Evolutionary conservation across 495 filamentous ascomycete genomes (phyloP).

Genomic region (Talaromyces ruber): DNA sequence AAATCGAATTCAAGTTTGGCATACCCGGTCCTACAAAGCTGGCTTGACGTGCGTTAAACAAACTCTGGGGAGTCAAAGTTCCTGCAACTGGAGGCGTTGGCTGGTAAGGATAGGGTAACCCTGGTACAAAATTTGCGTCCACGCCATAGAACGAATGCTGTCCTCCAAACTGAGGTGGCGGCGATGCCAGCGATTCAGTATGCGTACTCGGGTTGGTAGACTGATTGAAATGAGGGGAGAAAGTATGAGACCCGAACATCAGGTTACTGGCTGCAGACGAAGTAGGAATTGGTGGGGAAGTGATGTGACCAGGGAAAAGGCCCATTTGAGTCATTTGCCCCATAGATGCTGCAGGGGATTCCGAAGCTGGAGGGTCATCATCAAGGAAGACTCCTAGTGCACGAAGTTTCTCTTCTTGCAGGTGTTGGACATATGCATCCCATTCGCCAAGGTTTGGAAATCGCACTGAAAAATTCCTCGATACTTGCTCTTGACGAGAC

Average conservation of each 20-base stretch:
- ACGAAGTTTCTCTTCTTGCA: conserved; percentile 84
- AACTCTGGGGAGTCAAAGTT: conserved; percentile 34
- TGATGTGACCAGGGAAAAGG: conserved; percentile 51
- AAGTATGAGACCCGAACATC: conserved; percentile 25
- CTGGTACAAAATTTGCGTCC: conserved; percentile 28
- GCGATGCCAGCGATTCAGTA: conserved; percentile 51
- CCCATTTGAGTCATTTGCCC: conserved; percentile 52
- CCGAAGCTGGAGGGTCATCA: conserved; percentile 56
- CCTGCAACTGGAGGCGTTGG: conserved; percentile 36
- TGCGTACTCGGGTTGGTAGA: conserved; percentile 50
- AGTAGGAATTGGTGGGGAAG: conserved; percentile 43
- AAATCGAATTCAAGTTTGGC: conserved; percentile 30
- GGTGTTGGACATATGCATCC: conserved; percentile 69
- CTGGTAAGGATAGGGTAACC: conserved; percentile 35
- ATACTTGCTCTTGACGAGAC: conserved; percentile 40
- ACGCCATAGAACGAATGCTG: conserved; percentile 36
- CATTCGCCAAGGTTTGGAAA: conserved; percentile 75
- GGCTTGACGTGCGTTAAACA: conserved; percentile 31
- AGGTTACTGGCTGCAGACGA: conserved; percentile 36
- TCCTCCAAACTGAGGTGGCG: conserved; percentile 37
- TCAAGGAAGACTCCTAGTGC: conserved; percentile 78
- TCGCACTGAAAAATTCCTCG: conserved; percentile 48
- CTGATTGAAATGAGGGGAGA: conserved; percentile 39
- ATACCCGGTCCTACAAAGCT: conserved; percentile 20
- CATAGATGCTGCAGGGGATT: conserved; percentile 66